Evolutionary conservation across 805 yeast species (phyloP).

Genomic region (Vanderwaltozyma yarrowii): DNA sequence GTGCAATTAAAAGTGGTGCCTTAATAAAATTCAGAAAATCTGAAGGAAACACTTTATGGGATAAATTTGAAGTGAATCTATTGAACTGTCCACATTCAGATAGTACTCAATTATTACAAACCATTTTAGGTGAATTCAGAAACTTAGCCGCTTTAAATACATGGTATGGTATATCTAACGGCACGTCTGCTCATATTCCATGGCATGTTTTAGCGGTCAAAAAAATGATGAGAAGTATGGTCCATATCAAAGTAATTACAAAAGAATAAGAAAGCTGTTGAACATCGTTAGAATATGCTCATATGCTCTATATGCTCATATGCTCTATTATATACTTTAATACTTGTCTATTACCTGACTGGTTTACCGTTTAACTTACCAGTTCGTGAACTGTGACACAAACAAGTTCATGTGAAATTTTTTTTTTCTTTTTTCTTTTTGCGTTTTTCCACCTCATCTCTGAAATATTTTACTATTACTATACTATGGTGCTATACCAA

Average conservation of each 20-base stretch:
- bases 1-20: slow-evolving; percentile 65
- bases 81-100: slow-evolving; percentile 66
- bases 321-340: too few relatives aligned
- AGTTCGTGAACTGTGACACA: too few relatives aligned
- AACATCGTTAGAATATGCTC: too few relatives aligned
- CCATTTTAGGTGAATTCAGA: slow-evolving; percentile 50
- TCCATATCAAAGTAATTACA: slow-evolving; percentile 30
- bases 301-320: too few relatives aligned
- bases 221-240: slow-evolving; percentile 46
- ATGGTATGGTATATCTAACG: slow-evolving; percentile 31
- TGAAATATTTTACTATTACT: too few relatives aligned
- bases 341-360: too few relatives aligned
- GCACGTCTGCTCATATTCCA: slow-evolving; percentile 41
- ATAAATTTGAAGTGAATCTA: slow-evolving; percentile 51
- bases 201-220: slow-evolving; percentile 67
- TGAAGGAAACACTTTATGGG: slow-evolving; percentile 20
- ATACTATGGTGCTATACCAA: too few relatives aligned
- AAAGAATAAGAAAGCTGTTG: background rate
- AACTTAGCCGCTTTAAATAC: slow-evolving; percentile 36
- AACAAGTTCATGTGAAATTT: too few relatives aligned
- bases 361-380: too few relatives aligned
- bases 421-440: too few relatives aligned
- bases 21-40: slow-evolving; percentile 34
- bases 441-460: too few relatives aligned
- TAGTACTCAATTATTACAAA: slow-evolving; percentile 44